phyloP scores from a whole-genome alignment of 1,284 basidiomycete species.

The Trichosporon asahii region DNA sequence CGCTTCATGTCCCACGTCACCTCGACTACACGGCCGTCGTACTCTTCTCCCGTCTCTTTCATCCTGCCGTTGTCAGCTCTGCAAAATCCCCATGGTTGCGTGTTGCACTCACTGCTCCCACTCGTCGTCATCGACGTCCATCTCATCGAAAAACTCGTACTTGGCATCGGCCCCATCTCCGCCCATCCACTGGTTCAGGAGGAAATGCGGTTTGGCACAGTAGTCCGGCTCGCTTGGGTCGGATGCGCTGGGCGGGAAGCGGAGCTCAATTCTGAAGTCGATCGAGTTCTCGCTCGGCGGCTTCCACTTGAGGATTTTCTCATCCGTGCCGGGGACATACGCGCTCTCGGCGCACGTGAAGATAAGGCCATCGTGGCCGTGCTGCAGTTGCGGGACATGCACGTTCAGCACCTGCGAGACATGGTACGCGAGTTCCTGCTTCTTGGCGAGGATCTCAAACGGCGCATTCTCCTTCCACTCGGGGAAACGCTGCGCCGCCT shows the following conservation, averaged over 20 bases:
- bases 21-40: constrained; percentile 91
- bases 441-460: constrained; percentile 88
- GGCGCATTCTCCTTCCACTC: constrained; percentile 63
- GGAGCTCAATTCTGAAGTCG: constrained; percentile 90
- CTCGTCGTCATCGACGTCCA: constrained; percentile 82
- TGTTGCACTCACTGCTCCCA: constrained; percentile 75
- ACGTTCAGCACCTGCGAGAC: constrained; percentile 78
- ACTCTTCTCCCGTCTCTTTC: constrained; percentile 78
- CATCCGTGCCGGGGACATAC: constrained; percentile 86
- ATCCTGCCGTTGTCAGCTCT: constrained; percentile 57
- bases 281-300: constrained; percentile 96
- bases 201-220: constrained; percentile 78
- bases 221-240: constrained; percentile 69
- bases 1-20: constrained; percentile 74
- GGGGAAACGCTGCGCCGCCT: constrained; percentile 64
- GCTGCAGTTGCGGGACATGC: constrained; percentile 82
- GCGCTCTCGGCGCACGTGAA: constrained; percentile 86
- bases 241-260: constrained; percentile 69
- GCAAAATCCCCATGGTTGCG: background rate
- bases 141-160: constrained; percentile 83
- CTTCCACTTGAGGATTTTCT: constrained; percentile 96
- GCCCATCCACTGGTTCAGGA: constrained; percentile 73
- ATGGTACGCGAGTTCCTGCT: constrained; percentile 83
- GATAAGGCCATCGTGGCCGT: constrained; percentile 94
- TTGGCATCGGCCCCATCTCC: constrained; percentile 47